Evolutionary conservation across 768 basidiomycete genomes (phyloP).

Genomic region (Boletus pseudo-olivaceus): DNA sequence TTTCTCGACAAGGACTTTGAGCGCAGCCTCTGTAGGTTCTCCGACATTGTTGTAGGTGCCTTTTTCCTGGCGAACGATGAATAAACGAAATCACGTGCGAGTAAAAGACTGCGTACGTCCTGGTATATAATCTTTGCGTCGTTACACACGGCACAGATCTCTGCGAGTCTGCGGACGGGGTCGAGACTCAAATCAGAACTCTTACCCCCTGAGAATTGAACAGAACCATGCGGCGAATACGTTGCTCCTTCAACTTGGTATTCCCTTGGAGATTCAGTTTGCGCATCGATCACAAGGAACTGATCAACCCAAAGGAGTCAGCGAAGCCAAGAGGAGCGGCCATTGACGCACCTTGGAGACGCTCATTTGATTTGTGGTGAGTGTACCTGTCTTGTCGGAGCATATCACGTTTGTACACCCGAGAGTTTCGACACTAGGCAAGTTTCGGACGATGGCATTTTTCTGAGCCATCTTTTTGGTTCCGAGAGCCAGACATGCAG

Average conservation of each 20-base stretch:
- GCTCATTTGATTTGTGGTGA: constrained; percentile 98
- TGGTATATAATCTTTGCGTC: constrained; percentile 90
- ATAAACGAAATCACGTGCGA: background rate
- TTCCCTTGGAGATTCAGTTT: constrained; percentile 51
- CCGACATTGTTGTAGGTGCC: constrained; percentile 78
- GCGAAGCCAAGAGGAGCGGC: background rate
- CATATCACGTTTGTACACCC: constrained; percentile 99
- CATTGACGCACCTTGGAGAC: constrained; percentile 63
- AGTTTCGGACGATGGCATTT: constrained; percentile 94
- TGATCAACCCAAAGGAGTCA: constrained; percentile 28
- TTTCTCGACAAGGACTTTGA: constrained; percentile 95
- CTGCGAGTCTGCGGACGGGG: constrained; percentile 79
- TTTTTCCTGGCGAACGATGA: constrained; percentile 58
- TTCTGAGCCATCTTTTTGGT: constrained; percentile 99
- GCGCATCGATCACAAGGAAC: constrained; percentile 72
- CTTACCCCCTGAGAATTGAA: constrained; percentile 66
- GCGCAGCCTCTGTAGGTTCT: constrained; percentile 95
- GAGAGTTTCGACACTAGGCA: constrained; percentile 95
- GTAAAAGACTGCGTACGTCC: constrained; percentile 43
- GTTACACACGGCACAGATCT: constrained; percentile 92
- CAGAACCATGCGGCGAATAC: constrained; percentile 78
- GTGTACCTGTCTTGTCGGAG: constrained; percentile 95
- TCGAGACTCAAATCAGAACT: constrained; percentile 58
- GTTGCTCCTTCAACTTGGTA: constrained; percentile 90
- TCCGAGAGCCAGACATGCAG: constrained; percentile 92